Evolutionary conservation across 1,284 basidiomycete species (phyloP), one percentile per base, ranked within the genome.

Genomic region (Coniophora puteana): DNA sequence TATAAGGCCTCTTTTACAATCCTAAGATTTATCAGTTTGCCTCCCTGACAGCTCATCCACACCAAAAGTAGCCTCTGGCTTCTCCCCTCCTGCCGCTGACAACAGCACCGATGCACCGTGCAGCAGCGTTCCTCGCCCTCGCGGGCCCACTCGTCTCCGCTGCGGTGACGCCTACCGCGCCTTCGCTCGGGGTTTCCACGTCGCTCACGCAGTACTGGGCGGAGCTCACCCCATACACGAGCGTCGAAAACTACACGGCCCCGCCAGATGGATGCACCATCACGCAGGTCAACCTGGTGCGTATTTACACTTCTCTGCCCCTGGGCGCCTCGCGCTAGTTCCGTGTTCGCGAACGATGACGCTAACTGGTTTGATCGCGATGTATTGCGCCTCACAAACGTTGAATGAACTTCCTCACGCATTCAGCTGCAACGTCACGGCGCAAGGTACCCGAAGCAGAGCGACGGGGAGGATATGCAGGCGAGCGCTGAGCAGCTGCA

Each of bases 381-480:
- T n/a, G n/a, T n/a, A n/a, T n/a, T n/a, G n/a, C n/a, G n/a, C n/a
- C n/a, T n/a, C n/a, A n/a, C n/a, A n/a, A n/a, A n/a, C n/a, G n/a
- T n/a, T n/a, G n/a, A 12, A n/a, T 30, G 8, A 30, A 38, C 27
- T 23, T 46, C 14, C 46, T 37, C 22, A 38, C 33, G 51, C 40
- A 36, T 27, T 20, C 46, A 92, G 89, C 63, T 94, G n/a, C 84
- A 93, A 63, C 71, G 91, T 8, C 92, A 94, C 53, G 88, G 89
- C 1, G 81, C 87, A 1, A 74, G 92, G 23, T 92, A 75, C 50
- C 92, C 91, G 0, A 91, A 89, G 0, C 52, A 59, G 1, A 65
- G 66, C 5, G 71, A 80, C 0, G 59, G 69, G 0, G 53, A 54
- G 10, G 50, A 51, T 3, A 83, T 90, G n/a, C 43, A 63, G 24